Percentiles rank a stretch among this genome's conserved stretches.
phyloP scores from a whole-genome alignment of 192 early-diverging fungal species.

The Funneliformis mosseae region DNA sequence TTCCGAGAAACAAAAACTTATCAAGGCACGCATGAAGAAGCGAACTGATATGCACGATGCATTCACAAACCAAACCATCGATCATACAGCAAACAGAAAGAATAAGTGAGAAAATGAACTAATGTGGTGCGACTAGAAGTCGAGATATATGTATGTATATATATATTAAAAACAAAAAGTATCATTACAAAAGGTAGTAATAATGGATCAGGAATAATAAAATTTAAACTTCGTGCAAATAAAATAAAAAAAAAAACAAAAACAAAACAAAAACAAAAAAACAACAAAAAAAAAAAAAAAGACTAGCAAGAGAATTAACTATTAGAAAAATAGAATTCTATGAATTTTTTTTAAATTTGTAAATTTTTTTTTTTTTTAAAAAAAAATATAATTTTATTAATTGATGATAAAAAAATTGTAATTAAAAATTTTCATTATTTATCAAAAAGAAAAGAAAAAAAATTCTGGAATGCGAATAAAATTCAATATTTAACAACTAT shows the following conservation, averaged over 20 bases:
- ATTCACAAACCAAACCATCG: conserved; percentile 52
- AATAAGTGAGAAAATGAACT: not conserved
- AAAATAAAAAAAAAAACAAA: not conserved
- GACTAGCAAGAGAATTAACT: too few species aligned
- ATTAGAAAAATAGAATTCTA: too few species aligned
- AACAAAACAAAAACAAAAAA: too few species aligned
- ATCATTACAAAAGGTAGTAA: not conserved
- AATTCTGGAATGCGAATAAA: too few species aligned
- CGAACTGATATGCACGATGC: conserved; percentile 44
- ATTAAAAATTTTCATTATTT: too few species aligned
- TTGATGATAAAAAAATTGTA: too few species aligned
- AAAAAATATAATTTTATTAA: too few species aligned
- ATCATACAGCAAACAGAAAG: conserved; percentile 31
- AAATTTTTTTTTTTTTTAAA: too few species aligned
- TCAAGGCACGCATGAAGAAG: conserved; percentile 51
- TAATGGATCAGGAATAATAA: not conserved
- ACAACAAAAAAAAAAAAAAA: too few species aligned
- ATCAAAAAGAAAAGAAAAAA: too few species aligned
- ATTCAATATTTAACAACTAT: too few species aligned
- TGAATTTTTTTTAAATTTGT: too few species aligned
- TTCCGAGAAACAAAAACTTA: conserved; percentile 41
- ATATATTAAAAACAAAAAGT: not conserved
- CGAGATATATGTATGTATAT: not conserved
- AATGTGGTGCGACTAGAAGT: not conserved
- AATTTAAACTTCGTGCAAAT: not conserved